Conservation (phyloP, 169 alveolate genomes). For the Eimeria zaria region DNA sequence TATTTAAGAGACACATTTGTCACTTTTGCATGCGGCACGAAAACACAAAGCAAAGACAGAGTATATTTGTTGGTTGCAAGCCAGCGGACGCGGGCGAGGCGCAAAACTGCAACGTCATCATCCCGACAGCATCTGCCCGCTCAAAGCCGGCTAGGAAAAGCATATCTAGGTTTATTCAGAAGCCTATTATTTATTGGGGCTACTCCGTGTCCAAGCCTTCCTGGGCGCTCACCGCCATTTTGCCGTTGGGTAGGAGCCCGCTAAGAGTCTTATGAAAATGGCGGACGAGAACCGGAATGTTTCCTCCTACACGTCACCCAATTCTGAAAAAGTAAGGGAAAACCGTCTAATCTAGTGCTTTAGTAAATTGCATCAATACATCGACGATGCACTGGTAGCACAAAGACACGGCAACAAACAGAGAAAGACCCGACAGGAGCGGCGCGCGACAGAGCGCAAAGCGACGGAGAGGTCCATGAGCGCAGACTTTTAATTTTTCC, state of each 20-base stretch:
- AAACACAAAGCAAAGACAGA: neutral
- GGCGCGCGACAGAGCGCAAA: constrained; percentile 18
- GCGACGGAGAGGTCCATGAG: neutral
- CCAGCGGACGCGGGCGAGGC: neutral
- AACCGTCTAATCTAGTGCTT: neutral
- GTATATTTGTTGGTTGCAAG: neutral
- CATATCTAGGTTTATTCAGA: neutral
- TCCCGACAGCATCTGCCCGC: neutral
- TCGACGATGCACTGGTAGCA: neutral
- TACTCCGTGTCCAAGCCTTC: neutral
- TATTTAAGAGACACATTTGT: neutral
- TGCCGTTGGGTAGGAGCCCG: neutral
- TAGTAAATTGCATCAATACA: neutral
- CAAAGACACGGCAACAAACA: neutral
- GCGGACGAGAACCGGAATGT: neutral
- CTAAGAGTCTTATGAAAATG: neutral
- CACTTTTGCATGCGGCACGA: neutral
- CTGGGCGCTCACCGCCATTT: constrained; percentile 32
- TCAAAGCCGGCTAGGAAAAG: neutral
- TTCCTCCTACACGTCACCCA: neutral
- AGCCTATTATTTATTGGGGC: neutral
- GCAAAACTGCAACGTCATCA: neutral
- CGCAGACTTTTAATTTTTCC: neutral
- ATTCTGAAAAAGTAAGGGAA: neutral
- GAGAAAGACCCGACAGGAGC: constrained; percentile 9